These are phyloP conservation scores for Castanea crenata DNA, from an alignment of 306 rosid genomes.

Conservation along the genomic window DNA sequence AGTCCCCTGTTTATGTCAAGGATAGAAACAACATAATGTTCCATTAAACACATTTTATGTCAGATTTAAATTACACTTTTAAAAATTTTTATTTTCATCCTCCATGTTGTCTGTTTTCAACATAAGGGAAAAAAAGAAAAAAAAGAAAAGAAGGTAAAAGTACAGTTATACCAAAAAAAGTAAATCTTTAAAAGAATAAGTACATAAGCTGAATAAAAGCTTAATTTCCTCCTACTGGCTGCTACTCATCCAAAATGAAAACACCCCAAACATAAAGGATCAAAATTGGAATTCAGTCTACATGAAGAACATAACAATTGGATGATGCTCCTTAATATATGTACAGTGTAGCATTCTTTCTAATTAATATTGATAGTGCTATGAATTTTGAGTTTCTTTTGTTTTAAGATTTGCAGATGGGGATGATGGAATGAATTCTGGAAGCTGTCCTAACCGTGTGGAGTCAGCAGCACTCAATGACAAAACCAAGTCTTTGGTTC, in stretches of 20 bases:
- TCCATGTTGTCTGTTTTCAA: no score
- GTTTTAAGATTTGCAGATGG: constrained; percentile 31
- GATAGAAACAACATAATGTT: no score
- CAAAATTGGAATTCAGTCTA: neutral
- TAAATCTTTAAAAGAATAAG: no score
- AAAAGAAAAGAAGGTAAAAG: no score
- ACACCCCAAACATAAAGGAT: neutral
- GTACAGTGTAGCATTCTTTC: no score
- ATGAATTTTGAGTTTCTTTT: neutral
- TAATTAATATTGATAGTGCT: neutral
- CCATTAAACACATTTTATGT: neutral
- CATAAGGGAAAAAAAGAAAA: no score
- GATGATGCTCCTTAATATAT: no score
- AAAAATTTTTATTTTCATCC: neutral
- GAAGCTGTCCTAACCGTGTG: constrained; percentile 26
- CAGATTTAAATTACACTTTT: neutral
- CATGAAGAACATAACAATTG: no score
- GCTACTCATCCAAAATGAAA: neutral
- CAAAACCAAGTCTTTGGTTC: constrained; percentile 36
- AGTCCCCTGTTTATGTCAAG: neutral
- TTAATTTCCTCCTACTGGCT: no score
- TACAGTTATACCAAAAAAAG: no score
- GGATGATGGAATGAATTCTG: constrained; percentile 31
- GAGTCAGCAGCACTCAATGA: constrained; percentile 32
- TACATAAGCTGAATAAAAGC: no score